Evolutionary conservation across 208 protist species (phyloP), one percentile per base, ranked within the genome.

Genomic region (Acanthamoeba healyi): DNA sequence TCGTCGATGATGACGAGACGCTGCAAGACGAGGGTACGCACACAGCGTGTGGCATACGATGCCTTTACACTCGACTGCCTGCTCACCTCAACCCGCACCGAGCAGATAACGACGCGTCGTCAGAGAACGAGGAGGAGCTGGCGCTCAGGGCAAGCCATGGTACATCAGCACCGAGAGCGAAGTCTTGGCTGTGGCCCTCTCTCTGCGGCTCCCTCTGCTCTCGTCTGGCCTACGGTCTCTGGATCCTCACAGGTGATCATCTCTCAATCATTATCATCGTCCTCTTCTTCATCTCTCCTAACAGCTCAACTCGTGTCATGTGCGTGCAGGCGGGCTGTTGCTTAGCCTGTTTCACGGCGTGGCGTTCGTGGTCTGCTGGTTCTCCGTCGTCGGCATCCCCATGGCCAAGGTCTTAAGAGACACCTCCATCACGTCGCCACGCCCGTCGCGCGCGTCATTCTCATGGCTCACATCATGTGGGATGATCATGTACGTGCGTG

Each of bases 321-420:
- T 15, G 49, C 49, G 49, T 15, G 7, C 61, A 70, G 67, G 67
- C 38, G 67, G 67, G 36, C 51, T 95, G 44, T 26, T 96, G 9
- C 56, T 97, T 17, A 32, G 34, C 5, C 19, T 77, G 34, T 6
- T 90, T 15, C 54, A 94, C 86, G 26, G 9, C 32, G 29, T 94
- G 19, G 54, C 93, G 2, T 95, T 70, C 44, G 17, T n/a, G 17
- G 24, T 97, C 22, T 87, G 74, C 32, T 97, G 95, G 94, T 54
- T 97, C 36, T n/a, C 94, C 15, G 94, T 97, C 29, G 63, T 96
- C 42, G 67, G 44, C 67, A 97, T 97, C 63, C 96, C 96, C 54
- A 97, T 95, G 24, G 94, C 96, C 29, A 96, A 96, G 36, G 94
- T 96, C 12, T n/a, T n/a, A n/a, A n/a, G n/a, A n/a, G n/a, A n/a